Evolutionary conservation across 371 early-diverging fungal species (phyloP).

Genomic region (Rhizomucor pusillus): DNA sequence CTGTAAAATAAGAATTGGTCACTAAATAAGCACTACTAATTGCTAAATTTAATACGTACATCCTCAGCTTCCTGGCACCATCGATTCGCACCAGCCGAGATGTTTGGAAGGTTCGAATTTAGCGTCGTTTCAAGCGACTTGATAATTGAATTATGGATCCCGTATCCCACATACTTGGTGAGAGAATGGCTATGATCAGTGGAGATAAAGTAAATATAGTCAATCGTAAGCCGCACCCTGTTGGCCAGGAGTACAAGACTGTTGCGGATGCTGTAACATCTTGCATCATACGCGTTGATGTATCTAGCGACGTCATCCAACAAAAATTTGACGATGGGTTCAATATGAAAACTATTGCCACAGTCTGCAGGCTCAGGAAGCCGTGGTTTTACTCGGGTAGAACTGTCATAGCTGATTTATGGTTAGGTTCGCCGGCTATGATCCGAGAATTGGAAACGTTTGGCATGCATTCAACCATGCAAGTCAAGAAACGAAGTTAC

Average conservation of each 20-base stretch:
- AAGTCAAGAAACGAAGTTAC: not conserved
- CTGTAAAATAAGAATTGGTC: no score
- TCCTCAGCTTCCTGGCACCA: no score
- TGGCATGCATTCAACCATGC: not conserved
- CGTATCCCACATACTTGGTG: no score
- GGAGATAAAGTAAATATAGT: no score
- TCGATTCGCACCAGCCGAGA: no score
- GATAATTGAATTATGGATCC: no score
- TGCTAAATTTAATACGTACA: no score
- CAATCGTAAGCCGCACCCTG: slow-evolving; percentile 13
- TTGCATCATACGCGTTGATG: slow-evolving; percentile 9
- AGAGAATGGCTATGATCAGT: no score
- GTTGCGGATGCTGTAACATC: slow-evolving; percentile 7
- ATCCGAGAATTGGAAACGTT: not conserved
- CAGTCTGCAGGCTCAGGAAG: not conserved
- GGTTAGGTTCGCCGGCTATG: slow-evolving; percentile 19
- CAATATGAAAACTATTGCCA: not conserved
- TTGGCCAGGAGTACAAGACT: slow-evolving; percentile 17
- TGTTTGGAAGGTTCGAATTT: no score
- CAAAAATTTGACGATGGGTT: slow-evolving; percentile 2
- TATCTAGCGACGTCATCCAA: not conserved
- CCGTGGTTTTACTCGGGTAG: slow-evolving; percentile 8
- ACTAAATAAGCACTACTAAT: no score
- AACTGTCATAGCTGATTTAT: slow-evolving; percentile 14
- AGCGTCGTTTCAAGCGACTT: no score